Evolutionary conservation across 208 protist genomes (phyloP), one percentile per base, ranked within the genome.

Genomic region (Acanthamoeba sp.): DNA sequence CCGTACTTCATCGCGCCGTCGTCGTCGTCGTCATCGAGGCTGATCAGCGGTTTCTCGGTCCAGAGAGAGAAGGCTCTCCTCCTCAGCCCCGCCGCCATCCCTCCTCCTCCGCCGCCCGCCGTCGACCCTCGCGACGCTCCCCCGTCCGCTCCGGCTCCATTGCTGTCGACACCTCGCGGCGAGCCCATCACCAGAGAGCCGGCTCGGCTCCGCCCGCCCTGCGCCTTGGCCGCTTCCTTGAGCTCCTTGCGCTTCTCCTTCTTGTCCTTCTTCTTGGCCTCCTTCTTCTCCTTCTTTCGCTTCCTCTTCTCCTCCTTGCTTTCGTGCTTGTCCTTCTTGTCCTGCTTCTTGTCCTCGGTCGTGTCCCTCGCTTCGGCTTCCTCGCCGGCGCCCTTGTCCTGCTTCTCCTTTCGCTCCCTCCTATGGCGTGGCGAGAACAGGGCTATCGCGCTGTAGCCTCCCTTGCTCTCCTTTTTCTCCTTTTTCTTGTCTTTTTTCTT

Each of bases 61-160:
- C 69, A 78, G 7, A 78, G 69, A 24, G 69, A 78, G 69, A 78
- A 78, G 69, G 69, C 69, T 78, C 69, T 78, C 69, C 69, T 78
- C 29, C 69, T 78, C 69, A 78, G 38, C 29, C 38, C 38, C 10
- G 69, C 69, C 38, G 20, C 69, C 29, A 78, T 48, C 1, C 69
- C 69, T 1, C 69, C 69, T 1, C 69, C n/a, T 1, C 59, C 59
- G 22, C 55, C 22, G 2, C 55, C 20, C 4, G 55, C 55, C 16
- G 55, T 2, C 9, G 22, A 2, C 16, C 55, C 20, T 18, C 27
- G n/a, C 59, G 59, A 2, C 59, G 59, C 27, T 66, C 59, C 59
- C 14, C 48, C 10, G 48, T 4, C 50, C 22, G 50, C 50, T 12
- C 9, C 14, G 50, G 50, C 16, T 2, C 16, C 50, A 4, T 4